phyloP scores from a whole-genome alignment of 2,329 filamentous ascomycete species.

The Claviceps humidiphila region DNA sequence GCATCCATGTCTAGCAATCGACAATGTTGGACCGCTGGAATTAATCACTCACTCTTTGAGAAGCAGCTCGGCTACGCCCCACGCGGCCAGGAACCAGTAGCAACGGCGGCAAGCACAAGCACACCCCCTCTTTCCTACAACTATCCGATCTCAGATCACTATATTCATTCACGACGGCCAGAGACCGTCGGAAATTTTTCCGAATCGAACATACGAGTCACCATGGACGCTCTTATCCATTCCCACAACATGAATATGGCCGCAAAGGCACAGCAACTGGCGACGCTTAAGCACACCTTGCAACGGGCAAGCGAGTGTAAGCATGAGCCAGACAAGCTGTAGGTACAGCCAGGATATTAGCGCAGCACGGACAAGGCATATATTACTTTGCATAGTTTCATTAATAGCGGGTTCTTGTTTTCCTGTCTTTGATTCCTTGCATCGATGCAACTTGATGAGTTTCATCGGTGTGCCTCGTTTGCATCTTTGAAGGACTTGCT shows the following conservation, averaged over 20 bases:
- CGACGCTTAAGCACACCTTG: not conserved
- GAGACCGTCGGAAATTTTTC: not conserved
- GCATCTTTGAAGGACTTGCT: too few species aligned
- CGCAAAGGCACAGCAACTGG: not conserved
- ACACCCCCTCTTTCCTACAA: too few species aligned
- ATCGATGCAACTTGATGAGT: not conserved
- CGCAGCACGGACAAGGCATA: not conserved
- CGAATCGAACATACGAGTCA: conserved; percentile 1
- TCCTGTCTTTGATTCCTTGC: not conserved
- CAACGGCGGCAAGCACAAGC: not conserved
- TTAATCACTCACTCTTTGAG: not conserved
- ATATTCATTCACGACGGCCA: not conserved
- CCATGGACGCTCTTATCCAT: conserved; percentile 1
- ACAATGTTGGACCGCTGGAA: not conserved
- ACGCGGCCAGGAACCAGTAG: not conserved
- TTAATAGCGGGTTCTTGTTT: too few species aligned
- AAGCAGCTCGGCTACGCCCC: not conserved
- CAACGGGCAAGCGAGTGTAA: not conserved
- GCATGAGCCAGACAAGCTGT: not conserved
- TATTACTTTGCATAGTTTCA: not conserved
- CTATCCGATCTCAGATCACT: not conserved
- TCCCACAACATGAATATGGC: not conserved
- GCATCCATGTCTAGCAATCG: not conserved
- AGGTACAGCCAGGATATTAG: not conserved
- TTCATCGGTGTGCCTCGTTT: not conserved